Conservation (phyloP, 257 asterid genomes). For the Lycium barbarum region DNA sequence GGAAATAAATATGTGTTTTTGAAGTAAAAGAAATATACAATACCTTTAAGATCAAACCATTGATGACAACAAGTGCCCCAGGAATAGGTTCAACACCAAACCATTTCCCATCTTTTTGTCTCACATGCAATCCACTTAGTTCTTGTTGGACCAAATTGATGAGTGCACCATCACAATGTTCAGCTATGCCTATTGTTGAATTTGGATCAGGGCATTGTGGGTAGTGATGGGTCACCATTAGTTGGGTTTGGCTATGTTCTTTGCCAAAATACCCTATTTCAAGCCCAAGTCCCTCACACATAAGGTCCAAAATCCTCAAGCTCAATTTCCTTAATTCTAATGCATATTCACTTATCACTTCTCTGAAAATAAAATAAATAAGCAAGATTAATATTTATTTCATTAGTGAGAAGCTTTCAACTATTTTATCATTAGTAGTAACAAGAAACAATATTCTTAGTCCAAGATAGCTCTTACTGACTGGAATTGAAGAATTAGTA, state of each 20-base stretch:
- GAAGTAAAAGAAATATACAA: neutral
- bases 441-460: no score
- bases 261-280: neutral
- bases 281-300: constrained; percentile 32
- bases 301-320: constrained; percentile 22
- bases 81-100: constrained; percentile 30
- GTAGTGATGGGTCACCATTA: constrained; percentile 11
- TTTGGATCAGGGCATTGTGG: constrained; percentile 30
- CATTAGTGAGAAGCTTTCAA: no score
- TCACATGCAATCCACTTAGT: constrained; percentile 25
- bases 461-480: no score
- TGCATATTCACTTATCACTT: constrained; percentile 22
- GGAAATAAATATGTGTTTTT: no score
- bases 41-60: constrained; percentile 25
- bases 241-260: constrained; percentile 16
- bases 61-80: constrained; percentile 34
- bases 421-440: no score
- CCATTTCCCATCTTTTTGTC: constrained; percentile 26
- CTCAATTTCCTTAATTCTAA: constrained; percentile 13
- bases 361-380: neutral
- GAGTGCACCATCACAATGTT: constrained; percentile 31
- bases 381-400: neutral
- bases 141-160: constrained; percentile 31
- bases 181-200: constrained; percentile 14
- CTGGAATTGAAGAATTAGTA: no score